Conservation (phyloP, 179 eudicot genomes). For the Dionaea muscipula region DNA sequence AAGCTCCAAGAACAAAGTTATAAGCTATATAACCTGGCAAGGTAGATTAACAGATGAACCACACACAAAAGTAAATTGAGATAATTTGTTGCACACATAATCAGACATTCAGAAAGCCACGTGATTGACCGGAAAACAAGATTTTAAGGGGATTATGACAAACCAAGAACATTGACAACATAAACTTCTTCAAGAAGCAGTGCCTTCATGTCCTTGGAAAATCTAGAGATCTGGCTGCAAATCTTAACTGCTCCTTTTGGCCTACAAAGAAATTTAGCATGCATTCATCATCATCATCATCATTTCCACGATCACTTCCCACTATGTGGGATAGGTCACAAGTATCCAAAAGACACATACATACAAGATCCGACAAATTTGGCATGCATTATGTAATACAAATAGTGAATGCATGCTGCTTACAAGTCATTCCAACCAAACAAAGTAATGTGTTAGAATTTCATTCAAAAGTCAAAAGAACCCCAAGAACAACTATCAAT, state of each 20-base stretch:
- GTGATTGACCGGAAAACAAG: neutral
- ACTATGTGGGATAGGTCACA: too few species aligned
- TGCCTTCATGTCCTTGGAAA: constrained; percentile 49
- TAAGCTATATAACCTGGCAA: constrained; percentile 57
- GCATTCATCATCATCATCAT: neutral
- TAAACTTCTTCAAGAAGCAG: constrained; percentile 52
- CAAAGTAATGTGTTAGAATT: neutral
- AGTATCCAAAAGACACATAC: too few species aligned
- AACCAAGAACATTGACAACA: constrained; percentile 67
- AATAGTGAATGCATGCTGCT: neutral
- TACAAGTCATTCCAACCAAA: neutral
- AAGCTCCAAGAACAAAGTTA: constrained; percentile 84
- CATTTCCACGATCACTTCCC: too few species aligned
- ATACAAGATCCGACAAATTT: too few species aligned
- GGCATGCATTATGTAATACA: too few species aligned
- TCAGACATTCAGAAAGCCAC: neutral
- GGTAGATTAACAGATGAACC: neutral
- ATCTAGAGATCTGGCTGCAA: constrained; percentile 31
- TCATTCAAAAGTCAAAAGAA: neutral
- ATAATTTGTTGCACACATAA: neutral
- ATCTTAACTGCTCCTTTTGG: constrained; percentile 10
- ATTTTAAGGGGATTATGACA: neutral
- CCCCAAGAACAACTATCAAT: too few species aligned
- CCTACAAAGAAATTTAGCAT: constrained; percentile 20
- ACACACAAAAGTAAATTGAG: neutral